These are phyloP conservation scores for Trichoderma pleuroti DNA, from an alignment of 2,329 filamentous ascomycete species.

Conservation along the genomic window DNA sequence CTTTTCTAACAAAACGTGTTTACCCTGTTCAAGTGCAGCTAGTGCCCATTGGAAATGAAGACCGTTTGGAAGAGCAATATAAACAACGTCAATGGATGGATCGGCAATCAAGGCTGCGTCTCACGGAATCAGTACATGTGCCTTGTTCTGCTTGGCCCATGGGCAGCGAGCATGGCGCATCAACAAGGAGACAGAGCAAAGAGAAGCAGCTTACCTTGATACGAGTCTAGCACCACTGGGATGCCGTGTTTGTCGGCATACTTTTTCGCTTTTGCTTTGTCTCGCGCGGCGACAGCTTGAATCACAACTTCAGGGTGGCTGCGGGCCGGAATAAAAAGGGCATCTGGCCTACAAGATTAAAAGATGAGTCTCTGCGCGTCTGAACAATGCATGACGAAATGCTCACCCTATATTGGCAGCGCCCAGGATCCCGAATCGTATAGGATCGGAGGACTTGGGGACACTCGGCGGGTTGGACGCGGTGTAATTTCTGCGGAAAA, in stretches of 20 bases:
- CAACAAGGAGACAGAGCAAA: background rate
- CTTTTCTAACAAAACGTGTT: slow-evolving; percentile 32
- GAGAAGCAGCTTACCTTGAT: background rate
- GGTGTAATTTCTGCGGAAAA: background rate
- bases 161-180: background rate
- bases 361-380: background rate
- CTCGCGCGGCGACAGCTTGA: background rate
- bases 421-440: background rate
- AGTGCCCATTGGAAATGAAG: slow-evolving; percentile 45
- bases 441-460: background rate
- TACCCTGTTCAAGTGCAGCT: slow-evolving; percentile 42
- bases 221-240: background rate
- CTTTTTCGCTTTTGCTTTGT: background rate
- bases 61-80: slow-evolving; percentile 45
- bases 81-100: slow-evolving; percentile 43
- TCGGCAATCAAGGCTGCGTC: slow-evolving; percentile 28
- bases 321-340: background rate
- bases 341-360: background rate
- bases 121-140: slow-evolving; percentile 19
- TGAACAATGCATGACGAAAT: background rate
- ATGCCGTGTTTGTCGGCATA: background rate
- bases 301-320: background rate
- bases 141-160: background rate
- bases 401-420: background rate
- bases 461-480: background rate